Conservation (phyloP, 2,329 filamentous ascomycete genomes). For the Scopulariopsis brevicaulis region DNA sequence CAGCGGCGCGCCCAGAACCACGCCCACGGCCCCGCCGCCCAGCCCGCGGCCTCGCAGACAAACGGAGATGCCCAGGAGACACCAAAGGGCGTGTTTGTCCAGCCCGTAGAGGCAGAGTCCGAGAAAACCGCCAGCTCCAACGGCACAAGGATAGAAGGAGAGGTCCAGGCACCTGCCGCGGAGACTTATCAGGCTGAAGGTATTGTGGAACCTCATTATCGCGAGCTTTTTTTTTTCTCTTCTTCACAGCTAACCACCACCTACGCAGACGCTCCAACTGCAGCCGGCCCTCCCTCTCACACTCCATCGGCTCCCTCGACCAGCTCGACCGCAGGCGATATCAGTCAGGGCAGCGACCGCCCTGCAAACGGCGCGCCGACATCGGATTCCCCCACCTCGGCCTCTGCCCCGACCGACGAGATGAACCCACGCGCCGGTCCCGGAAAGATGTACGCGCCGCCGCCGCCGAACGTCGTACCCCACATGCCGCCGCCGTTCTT, state of each 20-base stretch:
- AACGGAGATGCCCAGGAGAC: slow-evolving; percentile 1
- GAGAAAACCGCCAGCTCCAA: neutral
- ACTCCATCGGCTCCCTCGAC: neutral
- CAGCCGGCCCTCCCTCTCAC: neutral
- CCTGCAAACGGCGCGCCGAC: neutral
- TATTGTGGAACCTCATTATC: neutral
- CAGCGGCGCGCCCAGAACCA: slow-evolving; percentile 1
- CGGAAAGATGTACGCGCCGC: neutral
- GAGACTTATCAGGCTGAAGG: neutral
- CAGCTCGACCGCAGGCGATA: neutral
- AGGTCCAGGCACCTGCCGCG: neutral
- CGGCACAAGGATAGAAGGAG: neutral
- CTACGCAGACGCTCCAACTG: neutral
- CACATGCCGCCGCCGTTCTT: neutral
- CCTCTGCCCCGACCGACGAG: neutral
- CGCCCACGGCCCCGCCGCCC: neutral
- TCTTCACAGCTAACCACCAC: neutral
- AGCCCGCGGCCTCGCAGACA: neutral
- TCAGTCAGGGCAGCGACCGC: neutral
- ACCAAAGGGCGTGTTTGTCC: neutral
- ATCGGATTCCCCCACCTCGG: neutral
- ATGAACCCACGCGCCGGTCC: neutral
- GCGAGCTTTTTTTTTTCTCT: neutral
- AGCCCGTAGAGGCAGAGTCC: neutral
- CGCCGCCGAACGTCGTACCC: neutral